A percentile compares a stretch with the other conserved stretches of the same genome.
phyloP scores from a whole-genome alignment of 2,329 filamentous ascomycete genomes.

The Didymella sp. region DNA sequence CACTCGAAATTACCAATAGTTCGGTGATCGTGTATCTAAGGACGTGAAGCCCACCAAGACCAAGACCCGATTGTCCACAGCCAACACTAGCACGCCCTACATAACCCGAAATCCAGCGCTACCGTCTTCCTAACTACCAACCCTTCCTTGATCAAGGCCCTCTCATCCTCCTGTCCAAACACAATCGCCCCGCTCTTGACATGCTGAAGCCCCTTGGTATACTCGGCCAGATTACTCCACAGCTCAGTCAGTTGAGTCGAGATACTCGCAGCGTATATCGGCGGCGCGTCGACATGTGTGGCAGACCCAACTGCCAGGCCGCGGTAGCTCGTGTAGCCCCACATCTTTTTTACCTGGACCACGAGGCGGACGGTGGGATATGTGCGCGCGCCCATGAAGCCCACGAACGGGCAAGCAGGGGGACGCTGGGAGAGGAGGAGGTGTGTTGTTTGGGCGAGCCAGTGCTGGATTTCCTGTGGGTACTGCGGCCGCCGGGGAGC shows the following conservation, averaged over 20 bases:
- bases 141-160: neutral
- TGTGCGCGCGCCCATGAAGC: slow-evolving; percentile 9
- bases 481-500: neutral
- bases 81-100: too few species aligned
- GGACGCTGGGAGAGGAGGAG: slow-evolving; percentile 13
- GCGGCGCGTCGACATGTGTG: neutral
- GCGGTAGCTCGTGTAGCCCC: neutral
- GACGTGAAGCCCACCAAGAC: too few species aligned
- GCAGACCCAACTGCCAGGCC: neutral
- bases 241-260: slow-evolving; percentile 6
- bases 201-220: neutral
- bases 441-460: slow-evolving; percentile 5
- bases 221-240: neutral
- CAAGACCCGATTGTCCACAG: too few species aligned
- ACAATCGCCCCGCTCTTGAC: slow-evolving; percentile 13
- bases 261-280: slow-evolving; percentile 3
- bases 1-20: too few species aligned
- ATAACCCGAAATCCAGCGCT: slow-evolving; percentile 14
- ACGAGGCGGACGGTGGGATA: slow-evolving; percentile 10
- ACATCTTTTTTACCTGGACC: slow-evolving; percentile 2
- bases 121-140: slow-evolving; percentile 7
- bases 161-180: slow-evolving; percentile 14
- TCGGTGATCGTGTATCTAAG: too few species aligned
- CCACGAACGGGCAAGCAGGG: neutral
- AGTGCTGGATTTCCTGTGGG: neutral